Percentiles rank a stretch among this genome's conserved stretches.
Conservation (phyloP, 2,329 filamentous ascomycete genomes). For the Penicillium oxalicum region DNA sequence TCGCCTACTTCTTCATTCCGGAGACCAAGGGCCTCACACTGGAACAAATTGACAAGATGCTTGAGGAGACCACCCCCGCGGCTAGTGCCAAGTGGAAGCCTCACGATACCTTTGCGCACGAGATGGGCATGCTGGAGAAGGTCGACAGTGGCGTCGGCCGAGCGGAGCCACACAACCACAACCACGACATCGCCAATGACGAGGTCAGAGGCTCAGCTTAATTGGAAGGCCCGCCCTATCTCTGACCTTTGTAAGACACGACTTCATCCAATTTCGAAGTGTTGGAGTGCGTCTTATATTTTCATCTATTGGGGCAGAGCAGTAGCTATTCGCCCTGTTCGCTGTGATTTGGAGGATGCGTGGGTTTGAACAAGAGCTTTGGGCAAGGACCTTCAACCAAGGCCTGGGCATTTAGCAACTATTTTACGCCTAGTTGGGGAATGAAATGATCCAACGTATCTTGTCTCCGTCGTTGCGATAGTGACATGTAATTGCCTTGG, state of each 20-base stretch:
- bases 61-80: conserved; percentile 75
- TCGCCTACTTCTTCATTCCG: conserved; percentile 66
- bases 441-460: too few species aligned
- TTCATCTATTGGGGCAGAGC: too few species aligned
- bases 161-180: conserved; percentile 1
- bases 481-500: conserved; percentile 2
- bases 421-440: too few species aligned
- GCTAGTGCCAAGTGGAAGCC: conserved; percentile 73
- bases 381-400: too few species aligned
- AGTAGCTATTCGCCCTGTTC: too few species aligned
- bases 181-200: background rate
- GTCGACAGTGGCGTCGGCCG: conserved; percentile 4
- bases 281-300: too few species aligned
- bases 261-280: too few species aligned
- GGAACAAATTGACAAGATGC: conserved; percentile 80
- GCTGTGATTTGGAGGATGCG: too few species aligned
- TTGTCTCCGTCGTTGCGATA: too few species aligned
- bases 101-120: conserved; percentile 59
- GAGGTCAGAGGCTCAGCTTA: conserved; percentile 4
- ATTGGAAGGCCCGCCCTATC: background rate
- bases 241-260: too few species aligned
- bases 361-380: too few species aligned
- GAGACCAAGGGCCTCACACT: conserved; percentile 72
- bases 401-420: too few species aligned
- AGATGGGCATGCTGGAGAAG: conserved; percentile 47